A percentile compares a stretch with the other conserved stretches of the same genome.
Conservation (phyloP, 257 asterid species). For the Datura wrightii region DNA sequence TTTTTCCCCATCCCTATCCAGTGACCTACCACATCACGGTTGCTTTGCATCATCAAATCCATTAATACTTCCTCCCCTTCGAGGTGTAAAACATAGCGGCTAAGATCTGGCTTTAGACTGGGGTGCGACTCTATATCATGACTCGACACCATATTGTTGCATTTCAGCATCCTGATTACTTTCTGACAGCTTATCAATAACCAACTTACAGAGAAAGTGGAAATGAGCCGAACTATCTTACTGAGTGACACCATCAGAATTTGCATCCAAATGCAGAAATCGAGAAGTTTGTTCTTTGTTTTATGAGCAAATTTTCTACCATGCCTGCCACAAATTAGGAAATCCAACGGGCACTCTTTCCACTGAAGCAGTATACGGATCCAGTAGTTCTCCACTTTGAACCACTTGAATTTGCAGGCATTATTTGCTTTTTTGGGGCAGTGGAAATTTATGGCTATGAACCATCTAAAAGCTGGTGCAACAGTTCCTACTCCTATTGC, state of each 20-base stretch:
- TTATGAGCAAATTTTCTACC: constrained; percentile 55
- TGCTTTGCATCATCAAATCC: constrained; percentile 62
- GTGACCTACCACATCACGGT: constrained; percentile 57
- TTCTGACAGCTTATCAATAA: constrained; percentile 43
- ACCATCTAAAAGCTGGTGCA: constrained; percentile 80
- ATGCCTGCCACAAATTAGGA: constrained; percentile 48
- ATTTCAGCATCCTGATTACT: constrained; percentile 42
- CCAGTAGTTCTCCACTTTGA: constrained; percentile 72
- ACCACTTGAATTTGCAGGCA: constrained; percentile 33
- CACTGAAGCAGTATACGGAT: constrained; percentile 44
- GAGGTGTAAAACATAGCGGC: constrained; percentile 69
- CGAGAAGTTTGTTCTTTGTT: constrained; percentile 46
- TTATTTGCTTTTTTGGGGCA: constrained; percentile 56
- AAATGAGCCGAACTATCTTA: constrained; percentile 62
- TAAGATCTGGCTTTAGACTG: constrained; percentile 52
- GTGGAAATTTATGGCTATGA: constrained; percentile 56
- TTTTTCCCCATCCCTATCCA: constrained; percentile 70
- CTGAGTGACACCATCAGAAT: constrained; percentile 60
- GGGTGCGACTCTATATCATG: constrained; percentile 41
- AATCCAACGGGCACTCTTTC: constrained; percentile 61
- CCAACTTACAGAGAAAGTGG: constrained; percentile 48
- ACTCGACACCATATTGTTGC: constrained; percentile 35
- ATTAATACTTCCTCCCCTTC: constrained; percentile 79
- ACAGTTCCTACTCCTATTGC: constrained; percentile 70
- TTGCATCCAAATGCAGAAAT: constrained; percentile 61